These are phyloP conservation scores for Psilocybe subaeruginosa DNA, from an alignment of 768 basidiomycete genomes.

Conservation along the genomic window DNA sequence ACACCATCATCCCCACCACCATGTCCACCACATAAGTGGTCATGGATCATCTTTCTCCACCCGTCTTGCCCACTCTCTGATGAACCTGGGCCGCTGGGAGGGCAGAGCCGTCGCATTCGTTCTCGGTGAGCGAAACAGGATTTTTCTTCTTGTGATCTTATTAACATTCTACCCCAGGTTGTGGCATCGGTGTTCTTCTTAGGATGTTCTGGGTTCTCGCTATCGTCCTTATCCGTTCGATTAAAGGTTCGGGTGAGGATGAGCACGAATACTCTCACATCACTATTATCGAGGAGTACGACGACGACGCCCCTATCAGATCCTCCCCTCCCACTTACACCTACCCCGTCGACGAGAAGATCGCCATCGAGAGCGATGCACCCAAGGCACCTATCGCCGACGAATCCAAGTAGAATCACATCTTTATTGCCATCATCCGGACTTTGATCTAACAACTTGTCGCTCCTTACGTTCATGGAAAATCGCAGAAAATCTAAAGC, in stretches of 20 bases:
- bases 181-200: constrained; percentile 80
- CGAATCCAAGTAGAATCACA: constrained; percentile 17
- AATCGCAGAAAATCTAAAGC: neutral
- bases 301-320: constrained; percentile 47
- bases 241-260: constrained; percentile 45
- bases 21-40: constrained; percentile 26
- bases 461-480: neutral
- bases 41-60: constrained; percentile 48
- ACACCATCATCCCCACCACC: constrained; percentile 20
- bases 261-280: constrained; percentile 42
- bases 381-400: constrained; percentile 6
- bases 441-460: neutral
- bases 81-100: constrained; percentile 80
- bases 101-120: constrained; percentile 84
- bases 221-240: constrained; percentile 60
- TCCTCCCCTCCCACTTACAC: constrained; percentile 61
- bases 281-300: constrained; percentile 42
- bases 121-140: constrained; percentile 47
- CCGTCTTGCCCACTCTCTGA: constrained; percentile 68
- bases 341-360: constrained; percentile 53
- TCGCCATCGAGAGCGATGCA: constrained; percentile 21
- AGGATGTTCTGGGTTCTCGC: constrained; percentile 80
- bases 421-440: neutral
- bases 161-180: constrained; percentile 48
- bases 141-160: neutral